These are phyloP conservation scores for Diaporthe batatas DNA, from an alignment of 2,329 filamentous ascomycete species.

Conservation along the genomic window DNA sequence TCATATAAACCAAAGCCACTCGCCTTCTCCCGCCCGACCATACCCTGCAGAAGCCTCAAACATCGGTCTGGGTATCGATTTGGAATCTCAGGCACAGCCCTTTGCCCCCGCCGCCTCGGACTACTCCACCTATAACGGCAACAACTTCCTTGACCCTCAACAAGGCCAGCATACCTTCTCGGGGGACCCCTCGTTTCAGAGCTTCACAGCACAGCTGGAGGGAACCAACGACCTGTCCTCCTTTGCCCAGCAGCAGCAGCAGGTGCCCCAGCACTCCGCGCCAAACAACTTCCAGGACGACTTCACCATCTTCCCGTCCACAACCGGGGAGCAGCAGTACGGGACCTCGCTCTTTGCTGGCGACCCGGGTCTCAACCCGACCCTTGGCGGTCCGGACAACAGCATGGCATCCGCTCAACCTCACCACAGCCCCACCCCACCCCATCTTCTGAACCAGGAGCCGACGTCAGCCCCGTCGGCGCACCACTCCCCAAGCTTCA, in stretches of 20 bases:
- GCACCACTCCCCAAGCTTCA: slow-evolving; percentile 70
- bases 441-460: slow-evolving; percentile 67
- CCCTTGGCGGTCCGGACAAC: slow-evolving; percentile 61
- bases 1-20: slow-evolving; percentile 77
- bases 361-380: slow-evolving; percentile 58
- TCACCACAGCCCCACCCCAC: slow-evolving; percentile 69
- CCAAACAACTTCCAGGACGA: slow-evolving; percentile 64
- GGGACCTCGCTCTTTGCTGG: slow-evolving; percentile 72
- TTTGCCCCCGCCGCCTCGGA: slow-evolving; percentile 57
- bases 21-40: slow-evolving; percentile 65
- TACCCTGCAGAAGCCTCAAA: slow-evolving; percentile 57
- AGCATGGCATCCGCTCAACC: slow-evolving; percentile 68
- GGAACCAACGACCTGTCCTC: slow-evolving; percentile 55
- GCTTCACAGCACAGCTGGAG: slow-evolving; percentile 60
- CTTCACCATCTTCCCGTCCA: slow-evolving; percentile 77
- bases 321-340: slow-evolving; percentile 65
- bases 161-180: slow-evolving; percentile 56
- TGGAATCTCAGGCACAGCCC: slow-evolving; percentile 64
- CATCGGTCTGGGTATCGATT: slow-evolving; percentile 69
- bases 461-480: slow-evolving; percentile 62
- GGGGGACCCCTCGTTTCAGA: slow-evolving; percentile 56
- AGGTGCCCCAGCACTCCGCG: slow-evolving; percentile 62
- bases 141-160: slow-evolving; percentile 64
- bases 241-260: slow-evolving; percentile 59
- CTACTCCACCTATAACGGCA: slow-evolving; percentile 59